Evolutionary conservation across 371 early-diverging fungal genomes (phyloP).

Genomic region (Conidiobolus coronatus): DNA sequence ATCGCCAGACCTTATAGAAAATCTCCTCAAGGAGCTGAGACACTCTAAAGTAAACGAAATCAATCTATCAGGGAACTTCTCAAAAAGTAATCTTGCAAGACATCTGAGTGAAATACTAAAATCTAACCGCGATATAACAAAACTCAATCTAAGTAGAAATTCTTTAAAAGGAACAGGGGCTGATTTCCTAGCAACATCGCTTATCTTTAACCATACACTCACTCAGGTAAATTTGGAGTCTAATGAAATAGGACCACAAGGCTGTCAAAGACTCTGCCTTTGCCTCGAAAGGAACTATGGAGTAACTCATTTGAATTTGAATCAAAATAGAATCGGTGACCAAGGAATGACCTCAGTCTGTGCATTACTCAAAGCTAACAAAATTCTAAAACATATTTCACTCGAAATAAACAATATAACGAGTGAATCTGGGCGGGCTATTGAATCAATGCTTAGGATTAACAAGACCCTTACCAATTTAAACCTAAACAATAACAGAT

Average conservation of each 20-base stretch:
- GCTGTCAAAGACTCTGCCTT: not conserved
- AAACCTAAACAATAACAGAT: not conserved
- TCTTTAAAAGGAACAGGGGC: not conserved
- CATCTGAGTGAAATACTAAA: not conserved
- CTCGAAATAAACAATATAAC: not conserved
- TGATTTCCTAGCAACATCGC: not conserved
- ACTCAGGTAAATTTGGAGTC: not conserved
- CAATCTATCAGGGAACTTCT: not conserved
- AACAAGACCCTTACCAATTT: not conserved
- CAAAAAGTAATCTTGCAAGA: not conserved
- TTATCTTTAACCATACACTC: not conserved
- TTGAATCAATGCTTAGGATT: not conserved
- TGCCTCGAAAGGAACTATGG: not conserved
- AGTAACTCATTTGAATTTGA: not conserved
- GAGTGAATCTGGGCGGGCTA: not conserved
- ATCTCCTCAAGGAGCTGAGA: no score
- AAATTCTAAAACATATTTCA: not conserved
- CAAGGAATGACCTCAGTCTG: not conserved
- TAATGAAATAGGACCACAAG: not conserved
- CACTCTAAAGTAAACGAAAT: not conserved
- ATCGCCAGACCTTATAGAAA: no score
- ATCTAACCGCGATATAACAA: not conserved
- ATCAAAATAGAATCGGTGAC: not conserved
- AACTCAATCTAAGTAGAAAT: not conserved
- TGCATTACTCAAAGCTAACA: not conserved